Evolutionary conservation across 331 rosid species (phyloP), one percentile per base, ranked within the genome.

Genomic region (Prunus yedoensis): DNA sequence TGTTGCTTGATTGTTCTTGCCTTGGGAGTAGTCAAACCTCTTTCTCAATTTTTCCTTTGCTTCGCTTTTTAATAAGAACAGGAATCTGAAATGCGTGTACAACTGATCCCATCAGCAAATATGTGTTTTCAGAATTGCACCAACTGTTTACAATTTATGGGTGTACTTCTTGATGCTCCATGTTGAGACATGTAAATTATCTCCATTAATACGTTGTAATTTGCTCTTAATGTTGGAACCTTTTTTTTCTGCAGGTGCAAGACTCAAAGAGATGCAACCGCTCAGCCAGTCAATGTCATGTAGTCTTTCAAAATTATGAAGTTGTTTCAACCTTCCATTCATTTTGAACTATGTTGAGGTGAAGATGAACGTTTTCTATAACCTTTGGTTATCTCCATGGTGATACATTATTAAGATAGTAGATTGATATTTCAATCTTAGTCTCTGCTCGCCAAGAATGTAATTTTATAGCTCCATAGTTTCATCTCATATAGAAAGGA

Each of bases 221-320:
- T 72, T 43, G n/a, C 27, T 52, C 50, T 63, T 21, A 30, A 51
- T 66, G 71, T 66, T 78, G 65, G 25, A 51, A 49, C 61, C 38
- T 9, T 23, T 78, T 52, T 45, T 68, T 32, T 72, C 76, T 73
- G 65, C 91, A 94, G 98, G 91, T 91, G 98, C 81, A 87, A 91
- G 85, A 90, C 96, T 49, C 82, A 82, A 66, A 86, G 91, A 83
- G 87, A 79, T 73, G 84, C 83, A 7, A 78, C 84, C 32, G 56
- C 80, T 10, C 86, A 72, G 70, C 75, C 91, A 0, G 87, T 80
- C 50, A 74, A 83, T 47, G 84, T 73, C 73, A 27, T 69, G 35
- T 87, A 80, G 82, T 71, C 25, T 41, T 41, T 65, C 30, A 25
- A 35, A n/a, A 69, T 59, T 64, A 30, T 20, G 54, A 11, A 51